A percentile compares a stretch with the other conserved stretches of the same genome.
Evolutionary conservation across 164 flowering plant species (phyloP).

Genomic region (Liquidambar formosana): DNA sequence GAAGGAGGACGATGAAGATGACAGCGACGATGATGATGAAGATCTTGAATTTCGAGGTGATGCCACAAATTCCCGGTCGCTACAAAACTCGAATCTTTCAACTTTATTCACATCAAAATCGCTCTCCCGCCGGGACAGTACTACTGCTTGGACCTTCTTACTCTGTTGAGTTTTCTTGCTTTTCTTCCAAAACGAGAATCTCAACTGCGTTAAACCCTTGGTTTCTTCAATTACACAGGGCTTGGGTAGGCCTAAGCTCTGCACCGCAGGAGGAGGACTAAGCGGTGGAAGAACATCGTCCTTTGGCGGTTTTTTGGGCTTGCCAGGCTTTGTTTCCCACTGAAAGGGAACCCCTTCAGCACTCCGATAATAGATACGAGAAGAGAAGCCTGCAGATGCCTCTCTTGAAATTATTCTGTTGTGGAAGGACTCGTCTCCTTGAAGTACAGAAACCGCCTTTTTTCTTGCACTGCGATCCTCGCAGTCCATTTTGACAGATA

Average conservation of each 20-base stretch:
- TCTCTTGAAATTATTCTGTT: slow-evolving; percentile 39
- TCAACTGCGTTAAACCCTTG: not conserved
- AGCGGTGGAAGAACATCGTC: slow-evolving; percentile 38
- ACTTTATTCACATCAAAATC: not conserved
- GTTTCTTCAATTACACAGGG: slow-evolving; percentile 8
- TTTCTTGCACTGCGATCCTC: not conserved
- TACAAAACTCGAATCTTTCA: slow-evolving; percentile 17
- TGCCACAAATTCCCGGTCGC: slow-evolving; percentile 20
- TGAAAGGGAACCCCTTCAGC: slow-evolving; percentile 53
- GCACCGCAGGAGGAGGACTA: slow-evolving; percentile 50
- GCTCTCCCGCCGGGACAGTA: not conserved
- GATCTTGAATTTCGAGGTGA: slow-evolving; percentile 11
- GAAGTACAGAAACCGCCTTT: slow-evolving; percentile 18
- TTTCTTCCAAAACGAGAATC: slow-evolving; percentile 35
- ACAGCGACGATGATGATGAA: slow-evolving; percentile 25
- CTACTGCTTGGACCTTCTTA: slow-evolving; percentile 3
- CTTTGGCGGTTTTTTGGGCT: slow-evolving; percentile 33
- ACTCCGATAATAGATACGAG: slow-evolving; percentile 34
- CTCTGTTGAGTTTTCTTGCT: slow-evolving; percentile 7
- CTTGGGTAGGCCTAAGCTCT: slow-evolving; percentile 29
- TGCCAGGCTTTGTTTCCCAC: slow-evolving; percentile 69
- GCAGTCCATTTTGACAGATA: not conserved
- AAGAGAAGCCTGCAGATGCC: slow-evolving; percentile 46
- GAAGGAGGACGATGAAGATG: slow-evolving; percentile 15
- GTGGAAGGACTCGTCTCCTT: slow-evolving; percentile 32